Evolutionary conservation across 1,284 basidiomycete species (phyloP).

Genomic region (Ustilago tritici): DNA sequence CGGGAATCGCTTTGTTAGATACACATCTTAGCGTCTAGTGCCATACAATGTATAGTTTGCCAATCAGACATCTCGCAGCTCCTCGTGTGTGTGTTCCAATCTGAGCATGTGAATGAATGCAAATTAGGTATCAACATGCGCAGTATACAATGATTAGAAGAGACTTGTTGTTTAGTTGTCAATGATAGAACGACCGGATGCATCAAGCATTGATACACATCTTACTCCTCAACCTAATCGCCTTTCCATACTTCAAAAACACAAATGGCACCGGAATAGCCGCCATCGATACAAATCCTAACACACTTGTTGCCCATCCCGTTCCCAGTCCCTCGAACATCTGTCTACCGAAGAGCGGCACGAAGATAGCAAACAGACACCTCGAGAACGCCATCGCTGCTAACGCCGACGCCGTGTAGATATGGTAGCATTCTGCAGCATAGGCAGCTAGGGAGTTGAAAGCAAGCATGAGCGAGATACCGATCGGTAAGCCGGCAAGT

Average conservation of each 20-base stretch:
- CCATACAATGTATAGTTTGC: conserved; percentile 12
- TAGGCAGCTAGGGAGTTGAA: conserved; percentile 51
- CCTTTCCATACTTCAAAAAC: conserved; percentile 43
- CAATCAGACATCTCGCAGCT: neutral
- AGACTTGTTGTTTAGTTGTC: neutral
- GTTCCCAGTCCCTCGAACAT: conserved; percentile 37
- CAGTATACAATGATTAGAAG: conserved; percentile 11
- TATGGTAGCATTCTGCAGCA: conserved; percentile 48
- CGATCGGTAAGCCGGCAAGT: conserved; percentile 37
- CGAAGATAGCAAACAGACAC: conserved; percentile 49
- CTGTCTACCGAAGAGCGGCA: conserved; percentile 41
- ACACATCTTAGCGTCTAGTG: neutral
- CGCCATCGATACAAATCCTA: conserved; percentile 34
- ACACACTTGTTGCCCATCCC: conserved; percentile 34
- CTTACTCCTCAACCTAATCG: conserved; percentile 39
- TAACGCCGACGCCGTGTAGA: conserved; percentile 49
- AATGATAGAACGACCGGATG: neutral
- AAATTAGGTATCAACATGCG: neutral
- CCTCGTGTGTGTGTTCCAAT: neutral
- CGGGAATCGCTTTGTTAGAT: neutral
- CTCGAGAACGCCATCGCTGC: conserved; percentile 51
- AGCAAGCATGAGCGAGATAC: conserved; percentile 34
- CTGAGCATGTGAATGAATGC: neutral
- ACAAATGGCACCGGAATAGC: conserved; percentile 44
- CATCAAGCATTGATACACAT: conserved; percentile 41